Evolutionary conservation across 345 rosid species (phyloP).

Genomic region (Moringa oleifera): DNA sequence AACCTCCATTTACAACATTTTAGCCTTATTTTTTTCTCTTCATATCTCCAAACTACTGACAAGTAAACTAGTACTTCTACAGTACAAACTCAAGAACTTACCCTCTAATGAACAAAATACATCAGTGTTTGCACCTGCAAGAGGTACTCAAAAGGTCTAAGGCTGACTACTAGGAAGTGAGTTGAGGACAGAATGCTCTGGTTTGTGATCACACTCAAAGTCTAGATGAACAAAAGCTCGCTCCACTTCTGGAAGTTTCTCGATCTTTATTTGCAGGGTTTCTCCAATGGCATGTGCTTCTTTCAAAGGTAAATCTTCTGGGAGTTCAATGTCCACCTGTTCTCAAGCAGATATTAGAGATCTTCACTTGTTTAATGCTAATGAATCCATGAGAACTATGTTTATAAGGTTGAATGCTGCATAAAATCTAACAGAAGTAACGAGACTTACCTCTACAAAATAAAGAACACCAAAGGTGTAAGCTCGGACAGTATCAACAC

Average conservation of each 20-base stretch:
- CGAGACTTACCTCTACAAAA: slow-evolving; percentile 74
- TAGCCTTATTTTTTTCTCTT: no score
- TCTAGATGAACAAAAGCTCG: slow-evolving; percentile 92
- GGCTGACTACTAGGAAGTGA: slow-evolving; percentile 39
- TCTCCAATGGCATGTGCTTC: slow-evolving; percentile 87
- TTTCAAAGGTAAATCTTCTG: slow-evolving; percentile 68
- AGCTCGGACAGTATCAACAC: slow-evolving; percentile 87
- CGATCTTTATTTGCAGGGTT: slow-evolving; percentile 69
- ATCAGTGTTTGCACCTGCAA: no score
- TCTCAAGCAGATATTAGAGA: not conserved
- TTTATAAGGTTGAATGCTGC: no score
- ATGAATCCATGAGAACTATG: not conserved
- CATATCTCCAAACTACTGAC: no score
- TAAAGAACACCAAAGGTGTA: slow-evolving; percentile 90
- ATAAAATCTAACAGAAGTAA: not conserved
- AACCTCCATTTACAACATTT: no score
- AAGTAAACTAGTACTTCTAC: no score
- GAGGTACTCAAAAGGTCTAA: no score
- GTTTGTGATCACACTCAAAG: slow-evolving; percentile 83
- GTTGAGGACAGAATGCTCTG: slow-evolving; percentile 72
- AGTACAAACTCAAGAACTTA: no score
- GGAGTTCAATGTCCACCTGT: slow-evolving; percentile 83
- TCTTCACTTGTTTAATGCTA: not conserved
- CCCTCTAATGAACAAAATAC: no score
- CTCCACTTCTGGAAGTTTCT: slow-evolving; percentile 81